Conservation (phyloP, 2,329 filamentous ascomycete genomes). For the Claviceps maximensis region DNA sequence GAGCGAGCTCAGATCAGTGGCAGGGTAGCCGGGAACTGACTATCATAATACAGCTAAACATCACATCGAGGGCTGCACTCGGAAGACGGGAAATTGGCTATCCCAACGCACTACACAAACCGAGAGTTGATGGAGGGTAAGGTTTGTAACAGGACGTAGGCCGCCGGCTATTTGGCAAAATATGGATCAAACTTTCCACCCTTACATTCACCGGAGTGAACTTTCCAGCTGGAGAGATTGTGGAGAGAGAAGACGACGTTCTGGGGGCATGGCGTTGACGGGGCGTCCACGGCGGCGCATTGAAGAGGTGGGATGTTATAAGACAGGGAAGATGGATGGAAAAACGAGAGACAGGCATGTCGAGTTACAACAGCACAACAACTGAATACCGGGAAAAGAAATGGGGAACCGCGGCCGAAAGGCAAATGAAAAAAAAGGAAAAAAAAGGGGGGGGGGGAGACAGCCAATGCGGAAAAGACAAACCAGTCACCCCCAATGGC, state of each 20-base stretch:
- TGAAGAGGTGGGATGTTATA: background rate
- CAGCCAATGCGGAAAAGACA: background rate
- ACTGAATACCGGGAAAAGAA: background rate
- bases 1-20: background rate
- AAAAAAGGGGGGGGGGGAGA: background rate
- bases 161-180: background rate
- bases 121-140: background rate
- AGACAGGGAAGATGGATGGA: background rate
- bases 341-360: background rate
- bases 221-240: too few relatives aligned
- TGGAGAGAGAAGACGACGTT: background rate
- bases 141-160: background rate
- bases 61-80: background rate
- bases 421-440: background rate
- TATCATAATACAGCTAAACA: background rate
- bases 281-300: background rate
- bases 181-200: background rate
- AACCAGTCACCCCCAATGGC: background rate
- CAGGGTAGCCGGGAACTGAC: background rate
- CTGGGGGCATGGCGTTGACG: slow-evolving; percentile 1
- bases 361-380: background rate
- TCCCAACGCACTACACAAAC: background rate
- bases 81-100: background rate
- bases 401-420: background rate
- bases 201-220: background rate